Conservation (phyloP, 345 rosid species). For the Corchorus capsularis region DNA sequence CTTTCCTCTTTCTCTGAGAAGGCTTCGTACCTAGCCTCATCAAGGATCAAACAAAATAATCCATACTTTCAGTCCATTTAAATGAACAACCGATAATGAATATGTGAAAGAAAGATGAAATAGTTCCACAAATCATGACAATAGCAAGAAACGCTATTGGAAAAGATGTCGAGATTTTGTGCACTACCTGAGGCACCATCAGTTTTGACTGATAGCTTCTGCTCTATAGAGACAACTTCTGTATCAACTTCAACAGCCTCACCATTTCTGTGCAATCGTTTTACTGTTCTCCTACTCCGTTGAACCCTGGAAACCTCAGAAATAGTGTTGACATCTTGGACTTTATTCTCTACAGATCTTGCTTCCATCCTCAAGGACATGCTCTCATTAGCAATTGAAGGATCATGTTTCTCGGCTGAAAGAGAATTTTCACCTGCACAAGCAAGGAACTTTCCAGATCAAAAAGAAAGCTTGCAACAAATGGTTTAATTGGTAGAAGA, state of each 20-base stretch:
- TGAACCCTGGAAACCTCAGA: slow-evolving; percentile 39
- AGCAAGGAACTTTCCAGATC: slow-evolving; percentile 7
- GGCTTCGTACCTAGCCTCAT: slow-evolving; percentile 38
- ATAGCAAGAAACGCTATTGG: background rate
- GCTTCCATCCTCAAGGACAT: slow-evolving; percentile 32
- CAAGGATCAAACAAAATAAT: background rate
- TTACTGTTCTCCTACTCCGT: slow-evolving; percentile 41
- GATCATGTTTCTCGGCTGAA: slow-evolving; percentile 28
- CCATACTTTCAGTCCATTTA: background rate
- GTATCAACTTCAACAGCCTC: slow-evolving; percentile 32
- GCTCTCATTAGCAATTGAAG: slow-evolving; percentile 34
- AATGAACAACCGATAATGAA: slow-evolving; percentile 12
- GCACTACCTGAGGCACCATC: slow-evolving; percentile 38
- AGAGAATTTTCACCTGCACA: slow-evolving; percentile 48
- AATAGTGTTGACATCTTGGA: slow-evolving; percentile 28
- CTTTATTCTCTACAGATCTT: slow-evolving; percentile 27
- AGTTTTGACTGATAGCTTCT: slow-evolving; percentile 37
- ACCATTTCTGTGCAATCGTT: slow-evolving; percentile 30
- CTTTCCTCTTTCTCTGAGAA: slow-evolving; percentile 33
- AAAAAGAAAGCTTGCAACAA: slow-evolving; percentile 14
- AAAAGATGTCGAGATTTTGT: background rate
- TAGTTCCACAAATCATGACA: background rate
- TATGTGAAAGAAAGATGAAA: background rate
- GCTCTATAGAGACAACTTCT: slow-evolving; percentile 27
- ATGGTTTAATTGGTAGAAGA: background rate